phyloP scores from a whole-genome alignment of 129 eudicot species.

The Lactuca saligna region DNA sequence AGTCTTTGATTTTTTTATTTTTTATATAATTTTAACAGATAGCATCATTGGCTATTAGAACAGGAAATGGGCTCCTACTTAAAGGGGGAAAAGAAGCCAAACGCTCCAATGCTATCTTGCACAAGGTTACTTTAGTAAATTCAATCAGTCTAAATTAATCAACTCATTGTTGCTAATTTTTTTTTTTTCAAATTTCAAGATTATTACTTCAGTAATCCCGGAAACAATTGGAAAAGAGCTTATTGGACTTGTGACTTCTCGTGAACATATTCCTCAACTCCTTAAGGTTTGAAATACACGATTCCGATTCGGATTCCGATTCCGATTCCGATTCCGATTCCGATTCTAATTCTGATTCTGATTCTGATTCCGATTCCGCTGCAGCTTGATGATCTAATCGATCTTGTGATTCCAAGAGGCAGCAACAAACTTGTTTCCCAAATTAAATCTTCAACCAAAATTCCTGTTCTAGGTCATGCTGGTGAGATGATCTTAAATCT shows the following conservation, averaged over 20 bases:
- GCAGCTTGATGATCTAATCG: constrained; percentile 97
- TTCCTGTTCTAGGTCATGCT: constrained; percentile 97
- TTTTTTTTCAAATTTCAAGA: constrained; percentile 36
- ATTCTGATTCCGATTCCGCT: constrained; percentile 9
- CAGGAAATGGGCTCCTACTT: constrained; percentile 90
- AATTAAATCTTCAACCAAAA: constrained; percentile 84
- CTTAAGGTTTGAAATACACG: constrained; percentile 51
- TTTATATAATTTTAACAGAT: constrained; percentile 47
- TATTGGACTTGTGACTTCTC: constrained; percentile 87
- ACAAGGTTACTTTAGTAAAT: constrained; percentile 51
- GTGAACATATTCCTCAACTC: constrained; percentile 92
- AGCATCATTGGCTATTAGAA: constrained; percentile 89
- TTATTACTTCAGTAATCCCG: constrained; percentile 86
- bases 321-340: no score
- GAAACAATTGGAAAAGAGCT: constrained; percentile 68
- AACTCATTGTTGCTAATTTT: background rate
- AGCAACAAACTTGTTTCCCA: constrained; percentile 94
- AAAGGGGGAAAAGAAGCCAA: constrained; percentile 99
- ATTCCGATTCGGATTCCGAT: no score
- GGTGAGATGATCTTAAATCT: constrained; percentile 44
- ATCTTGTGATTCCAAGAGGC: constrained; percentile 99
- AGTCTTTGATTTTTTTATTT: background rate
- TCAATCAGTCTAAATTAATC: background rate
- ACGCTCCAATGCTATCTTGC: constrained; percentile 82
- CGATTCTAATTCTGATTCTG: no score